Conservation (phyloP, 768 basidiomycete genomes). For the Tulasnella sp. region DNA sequence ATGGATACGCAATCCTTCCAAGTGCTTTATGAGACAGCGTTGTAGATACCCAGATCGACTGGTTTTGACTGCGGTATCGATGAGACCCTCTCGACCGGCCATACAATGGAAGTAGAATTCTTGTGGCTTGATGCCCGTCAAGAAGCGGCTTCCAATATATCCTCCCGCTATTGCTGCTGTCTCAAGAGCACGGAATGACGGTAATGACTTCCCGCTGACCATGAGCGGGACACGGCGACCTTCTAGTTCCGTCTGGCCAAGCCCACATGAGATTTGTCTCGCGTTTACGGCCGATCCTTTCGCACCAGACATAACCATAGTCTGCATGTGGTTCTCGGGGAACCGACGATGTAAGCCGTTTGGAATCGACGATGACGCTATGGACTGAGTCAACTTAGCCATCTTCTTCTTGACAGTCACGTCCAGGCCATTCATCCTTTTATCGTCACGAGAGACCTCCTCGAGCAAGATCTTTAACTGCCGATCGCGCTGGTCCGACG, state of each 20-base stretch:
- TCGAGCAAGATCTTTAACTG: constrained; percentile 62
- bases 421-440: constrained; percentile 95
- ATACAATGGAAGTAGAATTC: constrained; percentile 99
- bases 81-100: constrained; percentile 97
- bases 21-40: constrained; percentile 94
- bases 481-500: constrained; percentile 28
- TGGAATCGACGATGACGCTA: constrained; percentile 82
- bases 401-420: constrained; percentile 80
- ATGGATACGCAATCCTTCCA: constrained; percentile 92
- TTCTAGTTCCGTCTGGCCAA: constrained; percentile 96
- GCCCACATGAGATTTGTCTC: constrained; percentile 91
- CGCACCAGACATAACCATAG: constrained; percentile 95
- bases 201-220: constrained; percentile 97
- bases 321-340: constrained; percentile 98
- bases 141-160: constrained; percentile 94
- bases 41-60: constrained; percentile 97
- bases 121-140: constrained; percentile 95
- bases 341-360: constrained; percentile 81
- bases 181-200: constrained; percentile 93
- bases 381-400: constrained; percentile 75
- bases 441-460: constrained; percentile 88
- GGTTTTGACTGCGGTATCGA: constrained; percentile 98
- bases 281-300: constrained; percentile 98
- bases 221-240: constrained; percentile 98
- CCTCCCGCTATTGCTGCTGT: constrained; percentile 98